Evolutionary conservation across 352 stramenopile genomes (phyloP), one percentile per base, ranked within the genome.

Genomic region (Phytophthora ramorum): DNA sequence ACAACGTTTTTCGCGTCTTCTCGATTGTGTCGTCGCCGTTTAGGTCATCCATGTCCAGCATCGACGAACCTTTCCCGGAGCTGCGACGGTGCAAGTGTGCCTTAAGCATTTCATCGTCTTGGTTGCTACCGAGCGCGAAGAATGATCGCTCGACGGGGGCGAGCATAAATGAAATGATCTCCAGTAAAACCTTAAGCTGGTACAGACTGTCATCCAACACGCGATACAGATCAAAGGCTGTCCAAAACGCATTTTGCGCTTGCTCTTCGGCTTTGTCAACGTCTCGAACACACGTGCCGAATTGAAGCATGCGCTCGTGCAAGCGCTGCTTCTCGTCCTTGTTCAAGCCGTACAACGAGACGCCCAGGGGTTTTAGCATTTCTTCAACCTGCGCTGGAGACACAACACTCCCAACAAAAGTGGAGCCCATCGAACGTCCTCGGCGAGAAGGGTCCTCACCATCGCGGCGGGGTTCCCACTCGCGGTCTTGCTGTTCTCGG

Each of bases 161-260:
- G 3, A 93, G 52, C 20, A 85, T 79, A 49, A 91, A 87, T 6
- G 77, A 71, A 24, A 96, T 72, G 12, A 95, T 74, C 19, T 81
- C 81, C 8, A 96, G 74, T 9, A 95, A 60, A 4, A 87, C 67
- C 62, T 95, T 96, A 16, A 95, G 71, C 46, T 96, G 81, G 26
- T 91, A 84, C 24, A 90, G 49, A 13, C 65, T 70, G 56, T 96
- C 86, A 24, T 95, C 86, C 4, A 96, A 61, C 22, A 83, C 58
- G 10, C 84, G 69, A 59, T 89, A 96, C 19, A 85, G 65, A 47
- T 95, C 88, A 49, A 90, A 91, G 1, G 86, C 79, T 9, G 72
- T 73, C 75, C 85, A 93, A 47, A 79, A 89, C 8, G 79, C 62
- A 34, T 89, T 77, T 22, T 81, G 67, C 13, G 78, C 79, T 24